These are phyloP conservation scores for Amanita muscaria DNA, from an alignment of 768 basidiomycete genomes.

Conservation along the genomic window DNA sequence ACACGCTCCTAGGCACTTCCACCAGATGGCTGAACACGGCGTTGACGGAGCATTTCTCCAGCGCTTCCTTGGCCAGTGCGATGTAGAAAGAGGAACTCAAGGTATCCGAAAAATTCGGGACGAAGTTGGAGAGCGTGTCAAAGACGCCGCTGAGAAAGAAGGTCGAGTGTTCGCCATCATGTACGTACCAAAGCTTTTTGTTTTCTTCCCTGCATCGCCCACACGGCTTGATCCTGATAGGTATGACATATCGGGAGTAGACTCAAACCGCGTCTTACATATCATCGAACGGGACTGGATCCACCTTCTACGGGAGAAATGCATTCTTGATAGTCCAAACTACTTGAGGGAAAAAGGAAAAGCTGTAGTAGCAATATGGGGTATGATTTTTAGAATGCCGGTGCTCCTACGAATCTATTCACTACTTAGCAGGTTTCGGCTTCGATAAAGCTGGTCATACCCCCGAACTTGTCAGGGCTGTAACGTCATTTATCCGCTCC, in stretches of 20 bases:
- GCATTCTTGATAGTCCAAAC: constrained; percentile 59
- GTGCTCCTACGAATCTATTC: constrained; percentile 1
- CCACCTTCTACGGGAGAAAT: constrained; percentile 55
- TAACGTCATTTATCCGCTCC: constrained; percentile 50
- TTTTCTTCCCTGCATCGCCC: neutral
- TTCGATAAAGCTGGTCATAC: constrained; percentile 54
- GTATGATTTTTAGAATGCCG: constrained; percentile 20
- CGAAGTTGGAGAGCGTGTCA: constrained; percentile 62
- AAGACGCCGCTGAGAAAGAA: constrained; percentile 71
- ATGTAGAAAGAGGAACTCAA: constrained; percentile 43
- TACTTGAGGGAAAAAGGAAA: constrained; percentile 65
- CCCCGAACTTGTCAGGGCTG: constrained; percentile 45
- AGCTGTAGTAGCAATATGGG: constrained; percentile 72
- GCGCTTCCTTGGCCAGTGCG: constrained; percentile 64
- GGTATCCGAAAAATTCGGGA: constrained; percentile 59
- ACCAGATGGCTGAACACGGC: constrained; percentile 78
- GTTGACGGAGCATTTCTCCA: constrained; percentile 80
- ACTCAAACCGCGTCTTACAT: constrained; percentile 55
- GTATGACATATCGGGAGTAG: constrained; percentile 80
- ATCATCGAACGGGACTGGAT: constrained; percentile 67
- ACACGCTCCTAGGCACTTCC: constrained; percentile 44
- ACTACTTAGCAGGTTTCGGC: constrained; percentile 49
- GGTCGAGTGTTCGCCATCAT: constrained; percentile 81
- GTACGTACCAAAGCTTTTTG: constrained; percentile 33
- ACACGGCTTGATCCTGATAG: constrained; percentile 25